phyloP scores from a whole-genome alignment of 345 rosid species.

The Pistacia atlantica region DNA sequence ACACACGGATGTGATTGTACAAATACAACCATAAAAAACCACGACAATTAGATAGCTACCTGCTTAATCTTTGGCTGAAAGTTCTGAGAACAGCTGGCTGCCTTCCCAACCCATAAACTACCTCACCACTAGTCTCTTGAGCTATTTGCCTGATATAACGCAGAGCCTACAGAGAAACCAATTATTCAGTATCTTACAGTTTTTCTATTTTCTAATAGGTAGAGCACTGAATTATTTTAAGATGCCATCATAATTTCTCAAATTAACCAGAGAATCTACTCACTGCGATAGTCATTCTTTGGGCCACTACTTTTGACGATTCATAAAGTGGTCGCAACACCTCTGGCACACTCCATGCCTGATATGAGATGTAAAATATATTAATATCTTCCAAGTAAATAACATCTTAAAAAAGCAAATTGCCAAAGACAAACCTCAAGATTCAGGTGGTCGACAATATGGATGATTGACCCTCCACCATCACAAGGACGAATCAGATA shows the following conservation, averaged over 20 bases:
- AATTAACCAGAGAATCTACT: constrained; percentile 32
- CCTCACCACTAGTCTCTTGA: constrained; percentile 94
- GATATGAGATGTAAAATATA: constrained; percentile 11
- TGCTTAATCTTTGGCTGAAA: constrained; percentile 93
- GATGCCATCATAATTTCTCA: background rate
- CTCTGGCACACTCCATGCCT: constrained; percentile 99
- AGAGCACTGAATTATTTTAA: too few relatives aligned
- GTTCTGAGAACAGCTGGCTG: constrained; percentile 95
- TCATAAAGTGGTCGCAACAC: constrained; percentile 94
- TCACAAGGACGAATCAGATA: constrained; percentile 95
- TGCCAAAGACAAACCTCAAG: constrained; percentile 61
- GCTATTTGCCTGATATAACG: constrained; percentile 87
- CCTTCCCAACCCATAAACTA: constrained; percentile 91
- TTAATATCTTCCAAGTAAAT: background rate
- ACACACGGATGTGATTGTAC: background rate
- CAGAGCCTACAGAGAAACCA: constrained; percentile 61
- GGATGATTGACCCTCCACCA: constrained; percentile 98
- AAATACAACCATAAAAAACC: background rate
- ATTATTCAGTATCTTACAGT: constrained; percentile 9
- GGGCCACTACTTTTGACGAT: constrained; percentile 92
- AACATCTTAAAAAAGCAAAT: background rate
- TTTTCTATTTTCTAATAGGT: too few relatives aligned
- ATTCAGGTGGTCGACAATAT: constrained; percentile 94
- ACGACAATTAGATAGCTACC: constrained; percentile 43
- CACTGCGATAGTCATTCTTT: constrained; percentile 89